Evolutionary conservation across 108 stramenopile species (phyloP).

Genomic region (Aurantiochytrium sp.): DNA sequence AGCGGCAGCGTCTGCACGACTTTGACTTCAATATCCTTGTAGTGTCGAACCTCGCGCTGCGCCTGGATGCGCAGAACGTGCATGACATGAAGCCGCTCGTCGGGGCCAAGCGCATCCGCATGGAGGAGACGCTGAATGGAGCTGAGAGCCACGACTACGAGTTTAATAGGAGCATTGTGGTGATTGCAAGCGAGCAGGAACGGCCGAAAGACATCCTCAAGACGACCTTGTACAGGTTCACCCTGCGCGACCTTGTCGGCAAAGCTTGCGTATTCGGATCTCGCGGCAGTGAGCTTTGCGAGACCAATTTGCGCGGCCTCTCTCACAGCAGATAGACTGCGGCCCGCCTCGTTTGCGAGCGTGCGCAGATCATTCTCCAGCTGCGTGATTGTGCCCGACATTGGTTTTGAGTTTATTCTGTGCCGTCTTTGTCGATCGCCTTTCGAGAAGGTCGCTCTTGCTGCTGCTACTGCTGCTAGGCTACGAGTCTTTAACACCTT

Average conservation of each 20-base stretch:
- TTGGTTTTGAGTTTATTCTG: background rate
- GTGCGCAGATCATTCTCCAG: background rate
- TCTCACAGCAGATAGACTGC: background rate
- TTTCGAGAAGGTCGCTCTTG: no score
- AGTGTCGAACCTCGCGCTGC: background rate
- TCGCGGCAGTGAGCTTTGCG: background rate
- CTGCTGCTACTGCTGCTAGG: no score
- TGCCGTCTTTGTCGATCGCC: no score
- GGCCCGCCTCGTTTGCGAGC: background rate
- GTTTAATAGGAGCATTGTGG: slow-evolving; percentile 23
- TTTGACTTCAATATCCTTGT: background rate
- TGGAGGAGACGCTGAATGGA: slow-evolving; percentile 42
- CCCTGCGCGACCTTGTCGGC: background rate
- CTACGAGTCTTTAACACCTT: no score
- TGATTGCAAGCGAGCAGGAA: slow-evolving; percentile 47
- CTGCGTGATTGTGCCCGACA: background rate
- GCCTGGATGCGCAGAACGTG: slow-evolving; percentile 1
- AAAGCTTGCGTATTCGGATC: background rate
- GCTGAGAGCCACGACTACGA: slow-evolving; percentile 36
- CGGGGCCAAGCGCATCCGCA: background rate
- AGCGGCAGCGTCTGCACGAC: background rate
- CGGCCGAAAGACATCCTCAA: slow-evolving; percentile 38
- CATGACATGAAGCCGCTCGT: slow-evolving; percentile 3
- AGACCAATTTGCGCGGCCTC: background rate
- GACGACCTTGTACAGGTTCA: background rate